These are phyloP conservation scores for Echium plantagineum DNA, from an alignment of 257 asterid species.

Conservation along the genomic window DNA sequence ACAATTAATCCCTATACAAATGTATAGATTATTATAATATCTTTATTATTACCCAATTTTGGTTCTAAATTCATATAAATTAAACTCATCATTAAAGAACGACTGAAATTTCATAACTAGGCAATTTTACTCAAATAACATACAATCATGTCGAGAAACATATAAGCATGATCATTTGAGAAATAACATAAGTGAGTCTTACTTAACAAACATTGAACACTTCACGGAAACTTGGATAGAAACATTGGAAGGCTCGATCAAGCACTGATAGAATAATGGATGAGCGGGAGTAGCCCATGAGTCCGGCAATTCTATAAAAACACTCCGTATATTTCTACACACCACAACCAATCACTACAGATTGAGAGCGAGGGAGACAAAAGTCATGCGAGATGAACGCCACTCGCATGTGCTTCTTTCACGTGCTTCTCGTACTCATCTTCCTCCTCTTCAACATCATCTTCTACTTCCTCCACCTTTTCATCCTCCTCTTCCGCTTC, in stretches of 20 bases:
- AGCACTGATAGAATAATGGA: no score
- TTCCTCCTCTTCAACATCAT: slow-evolving; percentile 33
- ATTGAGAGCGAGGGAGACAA: not conserved
- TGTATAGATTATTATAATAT: no score
- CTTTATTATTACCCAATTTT: no score
- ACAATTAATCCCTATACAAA: no score
- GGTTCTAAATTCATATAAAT: not conserved
- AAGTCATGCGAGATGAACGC: slow-evolving; percentile 21
- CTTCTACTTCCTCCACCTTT: slow-evolving; percentile 31
- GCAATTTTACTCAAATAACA: no score
- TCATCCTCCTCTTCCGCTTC: slow-evolving; percentile 48
- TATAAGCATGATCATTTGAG: no score
- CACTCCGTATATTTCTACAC: not conserved
- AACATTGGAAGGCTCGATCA: no score
- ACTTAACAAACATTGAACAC: not conserved
- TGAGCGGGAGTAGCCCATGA: no score
- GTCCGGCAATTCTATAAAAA: no score
- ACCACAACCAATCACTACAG: not conserved
- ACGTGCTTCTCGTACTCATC: slow-evolving; percentile 76
- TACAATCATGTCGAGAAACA: no score
- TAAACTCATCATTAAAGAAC: not conserved
- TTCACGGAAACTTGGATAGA: not conserved
- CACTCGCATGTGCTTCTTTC: slow-evolving; percentile 64
- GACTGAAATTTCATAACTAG: no score
- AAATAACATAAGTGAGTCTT: no score